Base-by-base conservation (phyloP, 176 grass and related monocot genomes). In the Bromus sterilis region DNA sequence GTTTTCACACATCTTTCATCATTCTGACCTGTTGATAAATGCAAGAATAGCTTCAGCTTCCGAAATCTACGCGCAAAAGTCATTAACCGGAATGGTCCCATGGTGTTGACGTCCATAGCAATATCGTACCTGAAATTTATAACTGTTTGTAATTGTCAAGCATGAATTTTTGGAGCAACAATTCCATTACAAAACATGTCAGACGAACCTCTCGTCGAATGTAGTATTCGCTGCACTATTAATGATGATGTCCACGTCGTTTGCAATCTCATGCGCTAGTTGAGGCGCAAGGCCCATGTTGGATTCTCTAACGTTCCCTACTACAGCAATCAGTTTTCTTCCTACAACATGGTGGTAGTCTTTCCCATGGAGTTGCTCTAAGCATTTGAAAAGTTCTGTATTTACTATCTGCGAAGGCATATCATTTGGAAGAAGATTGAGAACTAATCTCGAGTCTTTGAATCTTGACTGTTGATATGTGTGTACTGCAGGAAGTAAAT, bases 161-260 rank as follows among this genome's bases (percentile, higher is more conserved):
- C 6, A 13, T 4, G 71, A 33, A 42, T 40, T 7, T 33, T 56
- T 32, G 41, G 46, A 62, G 21, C 6, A 30, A 41, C 7, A n/a
- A 2, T 3, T 28, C 3, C 13, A 16, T 6, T 46, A 46, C 4
- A 46, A 46, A 56, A 56, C 55, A 56, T 24, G 48, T 41, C 11
- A 5, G 44, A 75, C 44, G 16, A 82, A 97, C 94, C 94, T 86
- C 91, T 97, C 94, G 60, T 97, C 91, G 53, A 97, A 97, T 44
- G 91, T 91, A 59, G 91, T 94, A 70, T 88, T 97, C 43, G 85
- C 94, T 24, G 91, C 89, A n/a, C 91, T 92, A 36, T 94, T 97
- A 16, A 97, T 35, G 77, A 94, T 88, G 51, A 94, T 48, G 70
- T 97, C 94, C 1, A 97, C 91, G 35, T 88, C 66, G 55, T 87